phyloP scores from a whole-genome alignment of 495 filamentous ascomycete species.

The Talaromyces thailandensis region DNA sequence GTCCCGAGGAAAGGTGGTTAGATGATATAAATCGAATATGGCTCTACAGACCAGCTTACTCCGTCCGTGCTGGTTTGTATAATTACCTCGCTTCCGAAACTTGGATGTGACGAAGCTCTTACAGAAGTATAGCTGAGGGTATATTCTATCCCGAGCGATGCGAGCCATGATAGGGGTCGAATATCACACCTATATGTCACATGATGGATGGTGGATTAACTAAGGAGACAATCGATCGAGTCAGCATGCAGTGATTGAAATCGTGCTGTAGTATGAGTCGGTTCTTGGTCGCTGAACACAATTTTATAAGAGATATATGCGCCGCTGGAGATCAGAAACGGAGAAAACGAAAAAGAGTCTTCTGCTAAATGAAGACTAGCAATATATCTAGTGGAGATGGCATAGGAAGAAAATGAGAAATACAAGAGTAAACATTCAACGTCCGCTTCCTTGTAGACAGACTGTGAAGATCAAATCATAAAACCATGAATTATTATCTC shows the following conservation, averaged over 20 bases:
- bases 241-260: neutral
- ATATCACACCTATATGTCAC: neutral
- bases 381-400: neutral
- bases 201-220: neutral
- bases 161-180: neutral
- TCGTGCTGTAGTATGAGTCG: neutral
- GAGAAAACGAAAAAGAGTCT: neutral
- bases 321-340: neutral
- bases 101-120: neutral
- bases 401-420: neutral
- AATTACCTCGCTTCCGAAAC: neutral
- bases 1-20: conserved; percentile 21
- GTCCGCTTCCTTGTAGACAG: neutral
- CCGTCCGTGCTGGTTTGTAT: neutral
- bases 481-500: neutral
- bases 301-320: neutral
- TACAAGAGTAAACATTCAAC: neutral
- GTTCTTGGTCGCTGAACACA: neutral
- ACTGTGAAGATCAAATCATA: neutral
- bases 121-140: neutral
- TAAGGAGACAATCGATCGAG: neutral
- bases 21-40: neutral
- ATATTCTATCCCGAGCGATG: neutral
- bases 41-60: neutral
- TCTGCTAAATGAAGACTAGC: neutral